phyloP scores from a whole-genome alignment of 179 eudicot species.

The Silene coronaria region DNA sequence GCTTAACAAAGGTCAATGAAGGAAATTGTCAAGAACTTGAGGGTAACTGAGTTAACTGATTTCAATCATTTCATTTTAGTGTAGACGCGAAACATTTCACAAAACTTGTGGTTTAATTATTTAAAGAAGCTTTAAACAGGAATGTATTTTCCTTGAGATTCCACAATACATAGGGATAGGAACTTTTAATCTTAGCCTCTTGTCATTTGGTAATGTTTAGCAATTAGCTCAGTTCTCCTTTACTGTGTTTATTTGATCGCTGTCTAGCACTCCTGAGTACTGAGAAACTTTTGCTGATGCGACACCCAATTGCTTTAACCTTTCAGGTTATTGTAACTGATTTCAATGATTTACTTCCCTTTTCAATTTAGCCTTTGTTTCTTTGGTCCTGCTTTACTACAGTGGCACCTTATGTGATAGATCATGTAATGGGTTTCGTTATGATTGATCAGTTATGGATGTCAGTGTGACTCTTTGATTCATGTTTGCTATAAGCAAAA shows the following conservation, averaged over 20 bases:
- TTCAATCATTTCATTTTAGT: too few relatives aligned
- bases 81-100: background rate
- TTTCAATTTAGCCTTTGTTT: background rate
- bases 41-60: too few relatives aligned
- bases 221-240: background rate
- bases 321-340: background rate
- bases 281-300: background rate
- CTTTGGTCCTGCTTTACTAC: background rate
- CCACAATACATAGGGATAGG: background rate
- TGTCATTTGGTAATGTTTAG: background rate
- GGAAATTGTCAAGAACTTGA: too few relatives aligned
- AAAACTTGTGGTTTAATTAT: background rate
- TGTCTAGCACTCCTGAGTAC: background rate
- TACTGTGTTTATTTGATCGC: background rate
- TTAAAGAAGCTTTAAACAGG: background rate
- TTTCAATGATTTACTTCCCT: background rate
- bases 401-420: background rate
- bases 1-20: too few relatives aligned
- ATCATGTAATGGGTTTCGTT: too few relatives aligned
- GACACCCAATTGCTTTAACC: background rate
- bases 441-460: background rate
- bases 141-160: background rate
- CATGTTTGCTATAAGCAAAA: background rate
- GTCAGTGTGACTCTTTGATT: background rate
- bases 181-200: background rate